Evolutionary conservation across 805 yeast genomes (phyloP).

Genomic region (Schizosaccharomyces osmophilus): DNA sequence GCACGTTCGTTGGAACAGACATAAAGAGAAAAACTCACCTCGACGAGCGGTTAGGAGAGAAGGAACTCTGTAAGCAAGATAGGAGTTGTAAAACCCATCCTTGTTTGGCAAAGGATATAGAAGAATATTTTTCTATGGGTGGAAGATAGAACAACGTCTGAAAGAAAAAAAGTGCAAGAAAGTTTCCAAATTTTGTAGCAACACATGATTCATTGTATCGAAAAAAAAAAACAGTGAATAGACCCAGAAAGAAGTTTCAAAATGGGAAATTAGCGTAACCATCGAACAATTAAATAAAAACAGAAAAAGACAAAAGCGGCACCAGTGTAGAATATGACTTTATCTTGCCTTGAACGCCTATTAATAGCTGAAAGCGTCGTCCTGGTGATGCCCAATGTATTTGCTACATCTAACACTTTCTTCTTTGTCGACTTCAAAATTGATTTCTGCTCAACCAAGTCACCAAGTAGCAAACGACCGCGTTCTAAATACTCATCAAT

Average conservation of each 20-base stretch:
- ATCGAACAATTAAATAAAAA: constrained; percentile 42
- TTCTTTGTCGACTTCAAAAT: constrained; percentile 36
- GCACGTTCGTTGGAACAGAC: no score
- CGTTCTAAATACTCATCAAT: constrained; percentile 74
- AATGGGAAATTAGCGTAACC: constrained; percentile 24
- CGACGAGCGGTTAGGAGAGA: no score
- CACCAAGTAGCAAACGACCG: constrained; percentile 69
- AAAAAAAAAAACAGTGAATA: no score
- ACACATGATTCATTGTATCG: neutral
- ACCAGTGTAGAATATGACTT: constrained; percentile 63
- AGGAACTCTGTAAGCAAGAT: no score
- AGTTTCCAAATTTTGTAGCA: neutral
- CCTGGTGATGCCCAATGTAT: constrained; percentile 66
- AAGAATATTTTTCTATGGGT: no score
- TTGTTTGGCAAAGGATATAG: no score
- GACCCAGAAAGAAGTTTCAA: no score
- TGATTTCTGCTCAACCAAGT: constrained; percentile 64
- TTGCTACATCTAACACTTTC: constrained; percentile 40
- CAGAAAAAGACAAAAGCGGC: constrained; percentile 33
- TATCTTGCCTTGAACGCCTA: constrained; percentile 62
- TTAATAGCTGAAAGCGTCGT: constrained; percentile 63
- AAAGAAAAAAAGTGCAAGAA: neutral
- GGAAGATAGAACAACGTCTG: neutral
- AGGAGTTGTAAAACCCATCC: no score
- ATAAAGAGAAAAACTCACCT: no score